phyloP scores from a whole-genome alignment of 2,329 filamentous ascomycete genomes.

The Cercospora brassicicola region DNA sequence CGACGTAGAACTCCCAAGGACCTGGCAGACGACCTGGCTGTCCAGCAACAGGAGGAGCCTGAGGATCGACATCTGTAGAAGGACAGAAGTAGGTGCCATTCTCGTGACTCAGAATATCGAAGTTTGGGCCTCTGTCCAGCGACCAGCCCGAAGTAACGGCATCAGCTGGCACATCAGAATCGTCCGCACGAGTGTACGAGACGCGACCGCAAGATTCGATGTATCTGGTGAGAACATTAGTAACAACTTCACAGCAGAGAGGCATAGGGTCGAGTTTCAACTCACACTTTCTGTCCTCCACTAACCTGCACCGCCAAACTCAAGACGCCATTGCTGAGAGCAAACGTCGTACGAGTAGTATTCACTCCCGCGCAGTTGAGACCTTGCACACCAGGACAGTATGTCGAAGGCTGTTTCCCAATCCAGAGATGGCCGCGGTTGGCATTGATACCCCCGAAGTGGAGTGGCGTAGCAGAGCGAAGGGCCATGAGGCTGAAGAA shows the following conservation, averaged over 20 bases:
- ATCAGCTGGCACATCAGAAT: conserved; percentile 30
- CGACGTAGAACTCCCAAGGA: conserved; percentile 19
- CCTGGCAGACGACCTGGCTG: conserved; percentile 3
- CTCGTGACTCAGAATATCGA: conserved; percentile 26
- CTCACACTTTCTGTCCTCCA: conserved; percentile 37
- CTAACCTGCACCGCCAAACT: conserved; percentile 32
- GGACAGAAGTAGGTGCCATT: conserved; percentile 16
- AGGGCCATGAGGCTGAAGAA: conserved; percentile 33
- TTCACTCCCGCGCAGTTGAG: conserved; percentile 14
- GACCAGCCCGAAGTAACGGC: conserved; percentile 33
- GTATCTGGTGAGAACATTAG: conserved; percentile 26
- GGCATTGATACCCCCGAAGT: conserved; percentile 33
- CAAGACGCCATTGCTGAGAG: conserved; percentile 17
- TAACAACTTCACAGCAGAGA: background rate
- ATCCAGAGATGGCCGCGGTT: conserved; percentile 33
- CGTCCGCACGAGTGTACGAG: conserved; percentile 36
- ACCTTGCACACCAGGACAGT: conserved; percentile 32
- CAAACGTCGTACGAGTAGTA: conserved; percentile 21
- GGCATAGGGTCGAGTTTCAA: background rate
- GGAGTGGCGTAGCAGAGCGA: conserved; percentile 33
- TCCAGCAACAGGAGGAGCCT: background rate
- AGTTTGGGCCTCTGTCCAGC: conserved; percentile 14
- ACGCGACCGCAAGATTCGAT: conserved; percentile 35
- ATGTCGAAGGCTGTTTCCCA: conserved; percentile 33
- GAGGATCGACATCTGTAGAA: background rate